Evolutionary conservation across 306 rosid genomes (phyloP).

Genomic region (Citrullus mucosospermus): DNA sequence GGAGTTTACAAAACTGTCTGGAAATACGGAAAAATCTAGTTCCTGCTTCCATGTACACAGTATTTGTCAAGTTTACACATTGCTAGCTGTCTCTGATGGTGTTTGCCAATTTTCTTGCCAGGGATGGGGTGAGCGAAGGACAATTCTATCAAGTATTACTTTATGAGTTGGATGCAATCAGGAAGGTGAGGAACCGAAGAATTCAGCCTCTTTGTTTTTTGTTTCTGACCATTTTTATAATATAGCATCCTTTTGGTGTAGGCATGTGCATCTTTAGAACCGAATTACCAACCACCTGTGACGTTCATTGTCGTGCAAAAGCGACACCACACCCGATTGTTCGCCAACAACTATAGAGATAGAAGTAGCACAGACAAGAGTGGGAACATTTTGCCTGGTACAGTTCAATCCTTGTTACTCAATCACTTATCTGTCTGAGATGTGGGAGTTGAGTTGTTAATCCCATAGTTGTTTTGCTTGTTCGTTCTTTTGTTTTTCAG

Average conservation of each 20-base stretch:
- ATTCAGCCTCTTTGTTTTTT: not conserved
- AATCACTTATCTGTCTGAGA: not conserved
- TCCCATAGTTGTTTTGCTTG: not conserved
- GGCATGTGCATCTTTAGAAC: conserved; percentile 94
- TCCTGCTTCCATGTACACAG: not conserved
- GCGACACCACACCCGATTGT: conserved; percentile 84
- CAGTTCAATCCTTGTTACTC: conserved; percentile 7
- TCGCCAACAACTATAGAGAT: conserved; percentile 70
- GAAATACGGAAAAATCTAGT: not conserved
- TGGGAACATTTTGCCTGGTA: conserved; percentile 86
- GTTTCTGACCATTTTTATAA: not conserved
- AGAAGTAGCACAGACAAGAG: conserved; percentile 70
- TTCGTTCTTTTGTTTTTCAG: conserved; percentile 21
- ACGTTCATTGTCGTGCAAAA: conserved; percentile 90
- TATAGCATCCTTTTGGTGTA: conserved; percentile 4
- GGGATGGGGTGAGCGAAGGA: conserved; percentile 97
- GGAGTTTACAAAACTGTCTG: not conserved
- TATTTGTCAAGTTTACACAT: not conserved
- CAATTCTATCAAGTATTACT: conserved; percentile 88
- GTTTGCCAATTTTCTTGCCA: conserved; percentile 16
- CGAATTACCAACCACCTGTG: conserved; percentile 91
- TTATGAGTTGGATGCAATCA: conserved; percentile 76
- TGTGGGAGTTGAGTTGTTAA: not conserved
- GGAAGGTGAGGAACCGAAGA: conserved; percentile 43
- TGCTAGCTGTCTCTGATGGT: not conserved